These are phyloP conservation scores for Nicotiana rustica DNA, from an alignment of 305 asterid species.

Conservation along the genomic window DNA sequence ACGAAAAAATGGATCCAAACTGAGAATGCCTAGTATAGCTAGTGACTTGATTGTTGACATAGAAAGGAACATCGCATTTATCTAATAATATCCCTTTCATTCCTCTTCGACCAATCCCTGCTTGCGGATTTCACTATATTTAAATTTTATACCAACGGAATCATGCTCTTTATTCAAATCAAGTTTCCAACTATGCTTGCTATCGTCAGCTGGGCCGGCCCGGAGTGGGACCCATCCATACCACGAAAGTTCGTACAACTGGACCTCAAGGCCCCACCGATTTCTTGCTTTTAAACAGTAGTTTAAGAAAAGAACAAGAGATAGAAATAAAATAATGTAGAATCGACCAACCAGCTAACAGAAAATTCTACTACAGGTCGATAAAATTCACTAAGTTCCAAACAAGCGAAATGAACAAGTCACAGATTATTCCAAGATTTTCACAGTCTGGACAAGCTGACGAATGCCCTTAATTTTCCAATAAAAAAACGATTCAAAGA, in stretches of 20 bases:
- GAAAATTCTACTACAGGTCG: neutral
- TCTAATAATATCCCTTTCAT: conserved; percentile 36
- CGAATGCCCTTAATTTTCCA: conserved; percentile 33
- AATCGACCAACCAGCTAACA: conserved; percentile 1
- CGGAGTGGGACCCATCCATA: conserved; percentile 35
- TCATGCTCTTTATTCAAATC: neutral
- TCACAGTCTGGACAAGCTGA: conserved; percentile 37
- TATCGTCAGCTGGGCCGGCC: conserved; percentile 47
- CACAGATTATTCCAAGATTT: conserved; percentile 25
- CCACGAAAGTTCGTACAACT: conserved; percentile 15
- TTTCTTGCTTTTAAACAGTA: neutral
- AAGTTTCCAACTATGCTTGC: neutral
- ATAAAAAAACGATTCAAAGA: conserved; percentile 25
- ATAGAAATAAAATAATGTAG: neutral
- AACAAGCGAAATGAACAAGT: conserved; percentile 27
- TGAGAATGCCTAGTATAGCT: neutral
- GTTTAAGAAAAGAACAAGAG: neutral
- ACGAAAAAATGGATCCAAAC: no score
- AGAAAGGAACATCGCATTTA: neutral
- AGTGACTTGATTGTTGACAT: neutral
- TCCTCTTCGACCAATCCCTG: conserved; percentile 39
- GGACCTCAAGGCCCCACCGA: neutral
- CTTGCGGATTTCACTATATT: conserved; percentile 32
- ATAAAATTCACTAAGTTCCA: conserved; percentile 29
- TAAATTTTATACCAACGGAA: neutral